These are phyloP conservation scores for Populus simonii DNA, from an alignment of 345 rosid species.

Conservation along the genomic window DNA sequence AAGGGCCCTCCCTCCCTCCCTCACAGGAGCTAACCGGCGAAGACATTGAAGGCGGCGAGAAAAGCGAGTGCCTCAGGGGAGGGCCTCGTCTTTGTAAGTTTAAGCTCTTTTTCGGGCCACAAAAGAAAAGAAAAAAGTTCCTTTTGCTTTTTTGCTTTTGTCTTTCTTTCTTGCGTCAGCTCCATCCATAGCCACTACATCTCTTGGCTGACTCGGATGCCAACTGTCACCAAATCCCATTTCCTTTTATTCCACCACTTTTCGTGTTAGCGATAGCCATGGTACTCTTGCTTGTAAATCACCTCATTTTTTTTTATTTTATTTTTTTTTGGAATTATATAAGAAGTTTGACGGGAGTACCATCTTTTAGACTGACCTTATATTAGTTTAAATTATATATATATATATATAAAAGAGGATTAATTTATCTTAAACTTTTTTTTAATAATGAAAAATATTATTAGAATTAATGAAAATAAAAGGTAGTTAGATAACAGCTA, in stretches of 20 bases:
- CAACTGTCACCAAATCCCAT: constrained; percentile 28
- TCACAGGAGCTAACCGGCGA: constrained; percentile 4
- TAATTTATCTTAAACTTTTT: no score
- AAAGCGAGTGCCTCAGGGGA: constrained; percentile 15
- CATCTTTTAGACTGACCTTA: no score
- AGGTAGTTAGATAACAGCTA: no score
- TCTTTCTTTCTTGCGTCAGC: constrained; percentile 27
- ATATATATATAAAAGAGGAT: no score
- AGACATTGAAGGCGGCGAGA: constrained; percentile 57
- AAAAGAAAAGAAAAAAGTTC: neutral
- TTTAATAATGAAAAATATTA: neutral
- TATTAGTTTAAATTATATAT: no score
- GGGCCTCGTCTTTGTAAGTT: neutral
- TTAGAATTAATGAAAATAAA: neutral
- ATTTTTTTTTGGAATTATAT: neutral
- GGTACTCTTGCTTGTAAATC: neutral
- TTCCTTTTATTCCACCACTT: neutral
- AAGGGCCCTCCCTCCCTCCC: no score
- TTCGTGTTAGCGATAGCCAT: neutral
- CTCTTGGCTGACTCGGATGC: constrained; percentile 45
- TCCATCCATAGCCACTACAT: constrained; percentile 36
- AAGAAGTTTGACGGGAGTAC: neutral
- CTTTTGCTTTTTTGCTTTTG: neutral
- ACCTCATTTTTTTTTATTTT: neutral
- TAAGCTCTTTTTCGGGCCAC: neutral